Conservation (phyloP, 2,329 filamentous ascomycete genomes). For the Penicillium occitanis region DNA sequence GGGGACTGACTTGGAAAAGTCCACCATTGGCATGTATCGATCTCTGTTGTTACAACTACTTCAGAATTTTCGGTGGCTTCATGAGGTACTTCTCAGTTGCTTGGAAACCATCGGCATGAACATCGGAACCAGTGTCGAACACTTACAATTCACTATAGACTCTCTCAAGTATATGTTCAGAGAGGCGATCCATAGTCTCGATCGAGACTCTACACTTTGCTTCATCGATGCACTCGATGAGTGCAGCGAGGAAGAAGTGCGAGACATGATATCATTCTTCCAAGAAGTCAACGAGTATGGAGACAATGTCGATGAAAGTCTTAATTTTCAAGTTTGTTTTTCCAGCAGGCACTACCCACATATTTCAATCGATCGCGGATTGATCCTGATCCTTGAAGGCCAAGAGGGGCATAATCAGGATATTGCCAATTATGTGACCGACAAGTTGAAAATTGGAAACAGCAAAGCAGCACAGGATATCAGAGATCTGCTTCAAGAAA, state of each 20-base stretch:
- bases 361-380: slow-evolving; percentile 34
- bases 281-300: slow-evolving; percentile 30
- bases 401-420: slow-evolving; percentile 40
- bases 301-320: slow-evolving; percentile 19
- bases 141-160: neutral
- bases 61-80: slow-evolving; percentile 25
- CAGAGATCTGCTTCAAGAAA: slow-evolving; percentile 34
- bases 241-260: slow-evolving; percentile 41
- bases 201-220: too few species aligned
- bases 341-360: slow-evolving; percentile 49
- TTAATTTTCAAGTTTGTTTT: slow-evolving; percentile 37
- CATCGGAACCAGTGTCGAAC: too few species aligned
- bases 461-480: slow-evolving; percentile 8
- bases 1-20: slow-evolving; percentile 28
- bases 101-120: neutral
- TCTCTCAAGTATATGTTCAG: neutral
- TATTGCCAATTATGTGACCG: slow-evolving; percentile 17
- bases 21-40: slow-evolving; percentile 30
- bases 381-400: slow-evolving; percentile 41
- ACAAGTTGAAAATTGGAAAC: neutral
- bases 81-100: slow-evolving; percentile 8
- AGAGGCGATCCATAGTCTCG: slow-evolving; percentile 22
- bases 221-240: slow-evolving; percentile 52
- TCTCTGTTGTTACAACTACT: slow-evolving; percentile 32
- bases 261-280: slow-evolving; percentile 41